A percentile compares a stretch with the other conserved stretches of the same genome.
Conservation (phyloP, 257 asterid species). For the Handroanthus guayacan region DNA sequence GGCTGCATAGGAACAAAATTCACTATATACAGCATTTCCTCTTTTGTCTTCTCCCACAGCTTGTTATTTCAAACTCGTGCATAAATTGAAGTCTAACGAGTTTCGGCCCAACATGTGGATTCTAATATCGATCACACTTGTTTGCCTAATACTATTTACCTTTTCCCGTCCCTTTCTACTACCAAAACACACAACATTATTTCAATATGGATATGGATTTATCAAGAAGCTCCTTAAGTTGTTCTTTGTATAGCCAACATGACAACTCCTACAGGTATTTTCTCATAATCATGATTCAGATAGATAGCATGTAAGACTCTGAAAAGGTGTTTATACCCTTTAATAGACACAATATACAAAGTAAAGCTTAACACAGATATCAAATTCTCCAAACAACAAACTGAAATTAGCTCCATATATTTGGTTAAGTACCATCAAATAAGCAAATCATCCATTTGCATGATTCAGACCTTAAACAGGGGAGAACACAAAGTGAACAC, state of each 20-base stretch:
- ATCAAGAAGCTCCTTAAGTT: conserved; percentile 3
- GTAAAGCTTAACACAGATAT: background rate
- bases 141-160: too few relatives aligned
- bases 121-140: too few relatives aligned
- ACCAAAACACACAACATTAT: too few relatives aligned
- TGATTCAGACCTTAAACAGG: background rate
- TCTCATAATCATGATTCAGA: too few relatives aligned
- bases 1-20: background rate
- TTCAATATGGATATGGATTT: background rate
- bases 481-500: background rate
- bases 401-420: background rate
- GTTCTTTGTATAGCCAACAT: background rate
- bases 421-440: background rate
- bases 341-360: background rate
- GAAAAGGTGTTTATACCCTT: background rate
- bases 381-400: background rate
- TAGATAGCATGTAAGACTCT: too few relatives aligned
- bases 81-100: too few relatives aligned
- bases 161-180: too few relatives aligned
- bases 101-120: too few relatives aligned
- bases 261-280: background rate
- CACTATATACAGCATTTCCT: background rate
- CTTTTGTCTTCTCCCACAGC: background rate
- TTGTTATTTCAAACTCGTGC: background rate
- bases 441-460: background rate